These are phyloP conservation scores for Trichopus zeylanicus DNA, from an alignment of 116 monocot species.

Conservation along the genomic window DNA sequence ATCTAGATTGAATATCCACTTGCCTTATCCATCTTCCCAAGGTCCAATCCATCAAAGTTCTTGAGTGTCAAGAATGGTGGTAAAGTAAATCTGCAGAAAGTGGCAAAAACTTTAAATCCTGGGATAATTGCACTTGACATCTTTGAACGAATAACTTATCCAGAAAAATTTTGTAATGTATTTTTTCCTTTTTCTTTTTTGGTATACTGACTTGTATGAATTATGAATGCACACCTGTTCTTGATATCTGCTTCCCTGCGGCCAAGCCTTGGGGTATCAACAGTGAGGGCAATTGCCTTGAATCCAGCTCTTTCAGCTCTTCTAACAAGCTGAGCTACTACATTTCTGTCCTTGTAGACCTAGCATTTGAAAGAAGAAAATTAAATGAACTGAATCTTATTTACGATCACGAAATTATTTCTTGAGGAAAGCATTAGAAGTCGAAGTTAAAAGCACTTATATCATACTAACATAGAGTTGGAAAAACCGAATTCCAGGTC, in stretches of 20 bases:
- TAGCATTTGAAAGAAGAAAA: conserved; percentile 5
- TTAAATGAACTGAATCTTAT: not conserved
- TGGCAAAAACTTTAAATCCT: not conserved
- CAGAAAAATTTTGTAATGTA: too few relatives aligned
- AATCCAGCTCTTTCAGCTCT: conserved; percentile 96
- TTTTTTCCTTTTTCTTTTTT: too few relatives aligned
- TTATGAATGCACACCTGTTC: conserved; percentile 63
- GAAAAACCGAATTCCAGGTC: conserved; percentile 93
- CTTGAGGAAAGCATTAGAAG: not conserved
- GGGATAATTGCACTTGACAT: too few relatives aligned
- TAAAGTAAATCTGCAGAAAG: conserved; percentile 54
- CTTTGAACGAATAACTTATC: too few relatives aligned
- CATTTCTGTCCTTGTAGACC: conserved; percentile 92
- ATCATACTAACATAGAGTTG: conserved; percentile 90
- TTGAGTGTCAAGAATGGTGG: conserved; percentile 73
- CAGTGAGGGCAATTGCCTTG: conserved; percentile 92
- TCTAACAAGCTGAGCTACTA: conserved; percentile 87
- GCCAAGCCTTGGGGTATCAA: conserved; percentile 83
- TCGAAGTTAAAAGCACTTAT: not conserved
- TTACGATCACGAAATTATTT: not conserved
- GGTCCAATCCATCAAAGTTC: conserved; percentile 86
- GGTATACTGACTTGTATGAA: too few relatives aligned
- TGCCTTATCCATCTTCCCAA: conserved; percentile 81
- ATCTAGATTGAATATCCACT: not conserved
- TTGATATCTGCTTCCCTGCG: conserved; percentile 93